Evolutionary conservation across 1,284 basidiomycete genomes (phyloP).

Genomic region (Ceratobasidium sp.): DNA sequence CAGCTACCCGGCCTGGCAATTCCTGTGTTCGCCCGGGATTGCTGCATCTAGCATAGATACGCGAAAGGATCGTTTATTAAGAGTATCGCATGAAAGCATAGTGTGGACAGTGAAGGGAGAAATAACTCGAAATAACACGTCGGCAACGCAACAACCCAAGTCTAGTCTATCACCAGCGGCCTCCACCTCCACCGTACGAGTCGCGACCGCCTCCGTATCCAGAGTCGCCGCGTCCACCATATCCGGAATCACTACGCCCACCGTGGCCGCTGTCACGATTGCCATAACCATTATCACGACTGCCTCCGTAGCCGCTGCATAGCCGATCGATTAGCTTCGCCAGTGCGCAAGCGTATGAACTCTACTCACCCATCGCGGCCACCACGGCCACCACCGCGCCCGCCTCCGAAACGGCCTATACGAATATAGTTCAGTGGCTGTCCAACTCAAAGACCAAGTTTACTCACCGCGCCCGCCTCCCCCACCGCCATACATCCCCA

Average conservation of each 20-base stretch:
- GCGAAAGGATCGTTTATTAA: slow-evolving; percentile 32
- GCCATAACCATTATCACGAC: slow-evolving; percentile 65
- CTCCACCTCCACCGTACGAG: slow-evolving; percentile 52
- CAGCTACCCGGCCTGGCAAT: not conserved
- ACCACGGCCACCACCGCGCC: slow-evolving; percentile 55
- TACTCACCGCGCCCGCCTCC: slow-evolving; percentile 57
- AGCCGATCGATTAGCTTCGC: slow-evolving; percentile 7
- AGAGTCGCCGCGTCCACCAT: slow-evolving; percentile 65
- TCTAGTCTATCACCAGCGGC: slow-evolving; percentile 57
- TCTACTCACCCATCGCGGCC: slow-evolving; percentile 46
- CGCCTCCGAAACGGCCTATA: slow-evolving; percentile 57
- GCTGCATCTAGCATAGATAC: slow-evolving; percentile 10
- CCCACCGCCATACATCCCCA: slow-evolving; percentile 87
- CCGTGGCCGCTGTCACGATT: slow-evolving; percentile 63
- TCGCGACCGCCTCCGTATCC: slow-evolving; percentile 67
- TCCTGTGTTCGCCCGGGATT: not conserved
- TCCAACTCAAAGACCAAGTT: slow-evolving; percentile 38
- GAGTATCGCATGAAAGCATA: not conserved
- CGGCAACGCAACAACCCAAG: slow-evolving; percentile 54
- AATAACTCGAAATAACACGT: slow-evolving; percentile 45
- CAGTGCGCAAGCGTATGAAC: not conserved
- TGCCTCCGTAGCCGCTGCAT: slow-evolving; percentile 59
- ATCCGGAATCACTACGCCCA: slow-evolving; percentile 53
- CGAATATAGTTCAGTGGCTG: slow-evolving; percentile 58
- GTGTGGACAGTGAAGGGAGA: slow-evolving; percentile 9